Conservation (phyloP, 345 rosid genomes). For the Lepidium sativum region DNA sequence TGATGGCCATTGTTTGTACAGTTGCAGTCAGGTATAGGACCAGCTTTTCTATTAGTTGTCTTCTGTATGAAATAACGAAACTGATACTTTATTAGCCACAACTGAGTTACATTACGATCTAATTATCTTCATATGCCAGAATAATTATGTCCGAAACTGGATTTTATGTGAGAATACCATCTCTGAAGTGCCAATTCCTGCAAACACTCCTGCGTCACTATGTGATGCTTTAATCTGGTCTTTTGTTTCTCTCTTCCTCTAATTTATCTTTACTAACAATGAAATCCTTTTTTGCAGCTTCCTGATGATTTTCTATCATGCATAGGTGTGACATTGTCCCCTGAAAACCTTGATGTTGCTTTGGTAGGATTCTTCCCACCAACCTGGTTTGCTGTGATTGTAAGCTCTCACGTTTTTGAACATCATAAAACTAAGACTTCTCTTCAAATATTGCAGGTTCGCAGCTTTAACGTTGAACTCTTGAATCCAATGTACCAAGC, state of each 20-base stretch:
- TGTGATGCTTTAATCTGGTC: background rate
- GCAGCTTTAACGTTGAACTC: conserved; percentile 55
- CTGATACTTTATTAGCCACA: background rate
- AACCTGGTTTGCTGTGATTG: background rate
- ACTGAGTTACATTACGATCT: background rate
- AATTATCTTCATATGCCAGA: conserved; percentile 31
- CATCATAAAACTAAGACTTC: conserved; percentile 1
- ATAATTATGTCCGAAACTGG: conserved; percentile 81
- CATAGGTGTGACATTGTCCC: conserved; percentile 73
- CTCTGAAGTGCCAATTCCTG: conserved; percentile 56
- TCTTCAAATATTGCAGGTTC: conserved; percentile 49
- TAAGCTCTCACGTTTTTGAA: background rate
- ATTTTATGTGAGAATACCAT: conserved; percentile 42
- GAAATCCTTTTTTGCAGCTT: conserved; percentile 44
- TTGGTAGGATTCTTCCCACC: conserved; percentile 41
- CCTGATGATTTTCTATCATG: conserved; percentile 73
- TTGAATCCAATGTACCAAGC: conserved; percentile 86
- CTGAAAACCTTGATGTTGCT: conserved; percentile 74
- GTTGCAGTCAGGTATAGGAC: conserved; percentile 76
- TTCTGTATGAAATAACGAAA: background rate
- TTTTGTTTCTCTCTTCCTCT: conserved; percentile 2
- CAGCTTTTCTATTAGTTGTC: background rate
- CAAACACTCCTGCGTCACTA: conserved; percentile 39
- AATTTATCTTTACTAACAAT: conserved; percentile 10
- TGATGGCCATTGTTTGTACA: conserved; percentile 65